Evolutionary conservation across 768 basidiomycete species (phyloP).

Genomic region (Symmetrospora coprosmae): DNA sequence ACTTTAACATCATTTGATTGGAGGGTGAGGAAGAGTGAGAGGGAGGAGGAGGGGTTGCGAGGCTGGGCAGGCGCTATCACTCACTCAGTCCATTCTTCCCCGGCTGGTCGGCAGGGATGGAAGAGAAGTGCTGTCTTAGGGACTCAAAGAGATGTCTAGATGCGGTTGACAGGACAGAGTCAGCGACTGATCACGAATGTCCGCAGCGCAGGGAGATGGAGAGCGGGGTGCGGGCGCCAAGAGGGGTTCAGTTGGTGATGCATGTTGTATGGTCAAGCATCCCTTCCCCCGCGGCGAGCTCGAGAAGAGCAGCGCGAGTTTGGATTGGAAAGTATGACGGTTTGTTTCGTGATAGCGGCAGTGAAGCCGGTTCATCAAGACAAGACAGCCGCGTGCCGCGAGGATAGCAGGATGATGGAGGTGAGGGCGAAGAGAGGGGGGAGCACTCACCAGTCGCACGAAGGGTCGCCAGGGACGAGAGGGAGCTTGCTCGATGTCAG

Average conservation of each 20-base stretch:
- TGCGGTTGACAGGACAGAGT: not conserved
- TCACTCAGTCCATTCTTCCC: not conserved
- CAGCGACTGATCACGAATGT: not conserved
- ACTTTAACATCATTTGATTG: conserved; percentile 1
- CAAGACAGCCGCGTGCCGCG: not conserved
- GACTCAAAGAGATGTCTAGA: not conserved
- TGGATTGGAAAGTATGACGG: not conserved
- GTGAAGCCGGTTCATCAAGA: conserved; percentile 4
- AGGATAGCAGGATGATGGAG: not conserved
- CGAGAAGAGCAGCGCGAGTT: not conserved
- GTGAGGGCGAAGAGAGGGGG: not conserved
- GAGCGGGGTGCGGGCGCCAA: no score
- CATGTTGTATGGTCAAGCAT: conserved; percentile 19
- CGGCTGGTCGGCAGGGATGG: not conserved
- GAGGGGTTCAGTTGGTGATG: conserved; percentile 18
- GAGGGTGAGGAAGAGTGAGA: not conserved
- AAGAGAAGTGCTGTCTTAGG: not conserved
- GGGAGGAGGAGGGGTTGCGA: not conserved
- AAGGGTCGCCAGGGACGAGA: not conserved
- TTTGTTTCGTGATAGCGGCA: conserved; percentile 1
- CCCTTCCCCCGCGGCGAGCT: no score
- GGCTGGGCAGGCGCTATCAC: not conserved
- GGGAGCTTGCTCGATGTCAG: no score
- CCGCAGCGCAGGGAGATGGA: no score
- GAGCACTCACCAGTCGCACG: not conserved